Evolutionary conservation across 805 yeast genomes (phyloP).

Genomic region (Zygoascus bituminiphila): DNA sequence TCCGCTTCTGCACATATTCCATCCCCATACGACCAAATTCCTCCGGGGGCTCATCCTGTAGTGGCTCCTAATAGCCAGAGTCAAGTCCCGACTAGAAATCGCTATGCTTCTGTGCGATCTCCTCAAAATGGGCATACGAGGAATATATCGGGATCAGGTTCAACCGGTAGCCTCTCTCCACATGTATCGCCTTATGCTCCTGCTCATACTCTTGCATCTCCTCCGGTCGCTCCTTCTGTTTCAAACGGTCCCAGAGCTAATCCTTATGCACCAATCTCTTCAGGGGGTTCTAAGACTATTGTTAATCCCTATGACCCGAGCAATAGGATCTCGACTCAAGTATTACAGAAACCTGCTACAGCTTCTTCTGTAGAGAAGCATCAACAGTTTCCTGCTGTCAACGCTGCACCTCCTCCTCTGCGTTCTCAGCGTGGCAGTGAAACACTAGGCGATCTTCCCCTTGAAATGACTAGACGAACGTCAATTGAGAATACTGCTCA

Average conservation of each 20-base stretch:
- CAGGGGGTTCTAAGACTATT: not conserved
- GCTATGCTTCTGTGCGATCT: not conserved
- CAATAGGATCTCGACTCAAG: not conserved
- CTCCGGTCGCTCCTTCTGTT: not conserved
- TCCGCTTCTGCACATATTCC: constrained; percentile 1
- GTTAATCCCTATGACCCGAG: not conserved
- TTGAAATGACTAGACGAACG: constrained; percentile 5
- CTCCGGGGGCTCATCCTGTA: not conserved
- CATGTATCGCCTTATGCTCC: constrained; percentile 7
- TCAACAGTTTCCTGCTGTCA: not conserved
- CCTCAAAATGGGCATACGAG: not conserved
- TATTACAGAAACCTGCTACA: not conserved
- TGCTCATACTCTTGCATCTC: not conserved
- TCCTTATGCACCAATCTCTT: not conserved
- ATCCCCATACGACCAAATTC: constrained; percentile 7
- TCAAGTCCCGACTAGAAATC: constrained; percentile 2
- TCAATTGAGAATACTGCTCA: not conserved
- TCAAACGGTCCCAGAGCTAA: not conserved
- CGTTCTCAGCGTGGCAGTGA: constrained; percentile 1
- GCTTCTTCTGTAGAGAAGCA: not conserved
- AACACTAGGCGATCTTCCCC: constrained; percentile 13
- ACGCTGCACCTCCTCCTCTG: constrained; percentile 6
- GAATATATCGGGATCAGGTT: not conserved
- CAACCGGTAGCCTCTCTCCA: constrained; percentile 4
- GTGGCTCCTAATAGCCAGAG: not conserved